These are phyloP conservation scores for Tylopilus balloui DNA, from an alignment of 768 basidiomycete genomes.

Conservation along the genomic window DNA sequence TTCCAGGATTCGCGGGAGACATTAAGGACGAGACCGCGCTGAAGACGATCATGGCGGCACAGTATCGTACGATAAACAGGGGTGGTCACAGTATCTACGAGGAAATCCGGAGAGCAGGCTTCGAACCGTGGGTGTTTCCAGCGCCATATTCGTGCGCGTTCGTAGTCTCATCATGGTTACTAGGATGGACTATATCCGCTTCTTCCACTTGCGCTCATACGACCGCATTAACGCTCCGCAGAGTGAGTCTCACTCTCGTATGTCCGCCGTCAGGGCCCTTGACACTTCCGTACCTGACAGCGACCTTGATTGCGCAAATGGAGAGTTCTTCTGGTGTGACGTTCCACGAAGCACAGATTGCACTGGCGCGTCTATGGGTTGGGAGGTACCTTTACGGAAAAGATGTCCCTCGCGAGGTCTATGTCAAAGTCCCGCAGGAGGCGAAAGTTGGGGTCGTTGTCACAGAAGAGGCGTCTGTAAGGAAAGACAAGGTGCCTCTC, in stretches of 20 bases:
- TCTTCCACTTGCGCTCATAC: conserved; percentile 90
- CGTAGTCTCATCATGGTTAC: background rate
- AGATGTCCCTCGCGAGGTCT: conserved; percentile 46
- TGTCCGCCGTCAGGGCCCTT: conserved; percentile 22
- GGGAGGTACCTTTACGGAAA: conserved; percentile 40
- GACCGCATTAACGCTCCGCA: conserved; percentile 83
- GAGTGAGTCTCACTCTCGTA: conserved; percentile 36
- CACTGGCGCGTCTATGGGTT: conserved; percentile 74
- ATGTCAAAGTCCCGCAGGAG: conserved; percentile 52
- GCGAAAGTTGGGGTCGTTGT: conserved; percentile 46
- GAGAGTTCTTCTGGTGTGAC: conserved; percentile 71
- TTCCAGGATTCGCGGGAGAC: conserved; percentile 87
- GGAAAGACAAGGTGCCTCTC: conserved; percentile 60
- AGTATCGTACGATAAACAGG: conserved; percentile 85
- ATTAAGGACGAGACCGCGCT: conserved; percentile 60
- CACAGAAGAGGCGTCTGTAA: conserved; percentile 48
- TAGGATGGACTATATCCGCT: conserved; percentile 80
- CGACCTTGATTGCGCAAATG: conserved; percentile 58
- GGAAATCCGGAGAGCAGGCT: conserved; percentile 68
- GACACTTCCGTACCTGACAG: conserved; percentile 17
- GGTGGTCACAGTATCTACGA: conserved; percentile 87
- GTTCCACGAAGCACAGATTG: conserved; percentile 84
- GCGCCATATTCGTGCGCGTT: background rate
- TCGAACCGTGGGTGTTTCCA: conserved; percentile 58
- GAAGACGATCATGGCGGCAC: conserved; percentile 84